These are phyloP conservation scores for Lasiodiplodia hormozganensis DNA, from an alignment of 2,329 filamentous ascomycete genomes.

Conservation along the genomic window DNA sequence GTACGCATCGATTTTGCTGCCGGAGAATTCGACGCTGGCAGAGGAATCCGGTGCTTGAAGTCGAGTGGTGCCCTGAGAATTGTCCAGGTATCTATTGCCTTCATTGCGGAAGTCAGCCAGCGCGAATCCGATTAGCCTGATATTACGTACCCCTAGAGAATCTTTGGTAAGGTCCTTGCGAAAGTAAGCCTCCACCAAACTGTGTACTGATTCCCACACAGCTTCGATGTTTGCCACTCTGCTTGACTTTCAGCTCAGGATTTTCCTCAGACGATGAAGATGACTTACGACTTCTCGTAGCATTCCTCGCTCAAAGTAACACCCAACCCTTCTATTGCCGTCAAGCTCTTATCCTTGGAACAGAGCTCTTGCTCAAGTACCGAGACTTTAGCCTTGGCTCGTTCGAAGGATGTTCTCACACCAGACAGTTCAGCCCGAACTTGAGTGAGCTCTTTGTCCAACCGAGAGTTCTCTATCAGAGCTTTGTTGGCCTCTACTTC, in stretches of 20 bases:
- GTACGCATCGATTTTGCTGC: slow-evolving; percentile 44
- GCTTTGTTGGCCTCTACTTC: not conserved
- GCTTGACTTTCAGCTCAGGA: not conserved
- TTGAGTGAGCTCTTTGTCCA: not conserved
- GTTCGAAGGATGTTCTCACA: not conserved
- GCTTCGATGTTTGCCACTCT: not conserved
- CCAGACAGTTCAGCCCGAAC: not conserved
- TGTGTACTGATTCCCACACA: not conserved
- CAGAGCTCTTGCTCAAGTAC: not conserved
- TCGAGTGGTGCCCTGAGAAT: slow-evolving; percentile 10
- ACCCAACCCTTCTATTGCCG: not conserved
- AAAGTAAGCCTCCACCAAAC: not conserved
- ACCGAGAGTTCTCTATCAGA: not conserved
- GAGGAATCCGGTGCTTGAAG: slow-evolving; percentile 36
- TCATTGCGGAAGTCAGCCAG: not conserved
- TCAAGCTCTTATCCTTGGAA: not conserved
- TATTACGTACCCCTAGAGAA: not conserved
- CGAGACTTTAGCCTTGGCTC: not conserved
- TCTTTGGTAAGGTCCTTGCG: not conserved
- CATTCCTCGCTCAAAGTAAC: not conserved
- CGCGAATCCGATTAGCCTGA: not conserved
- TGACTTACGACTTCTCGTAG: slow-evolving; percentile 4
- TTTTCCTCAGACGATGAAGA: too few relatives aligned
- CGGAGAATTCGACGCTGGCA: slow-evolving; percentile 40
- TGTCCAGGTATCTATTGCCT: not conserved